A percentile compares a stretch with the other conserved stretches of the same genome.
These are phyloP conservation scores for Colletotrichum ledebouriae DNA, from an alignment of 2,329 filamentous ascomycete genomes.

Conservation along the genomic window DNA sequence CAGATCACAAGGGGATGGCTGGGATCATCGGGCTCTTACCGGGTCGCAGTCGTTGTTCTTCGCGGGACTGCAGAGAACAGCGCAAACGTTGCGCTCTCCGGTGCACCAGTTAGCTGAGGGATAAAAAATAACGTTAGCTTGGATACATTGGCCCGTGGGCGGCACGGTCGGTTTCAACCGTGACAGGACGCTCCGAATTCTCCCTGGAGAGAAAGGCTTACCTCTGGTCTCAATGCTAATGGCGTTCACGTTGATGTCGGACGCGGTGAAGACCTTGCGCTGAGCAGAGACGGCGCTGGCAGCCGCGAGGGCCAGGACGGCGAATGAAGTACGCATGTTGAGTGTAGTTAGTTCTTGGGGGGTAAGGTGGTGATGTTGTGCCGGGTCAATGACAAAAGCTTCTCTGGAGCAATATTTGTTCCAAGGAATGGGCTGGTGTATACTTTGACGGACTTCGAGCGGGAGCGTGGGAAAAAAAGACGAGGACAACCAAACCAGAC, in stretches of 20 bases:
- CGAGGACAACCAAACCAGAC: background rate
- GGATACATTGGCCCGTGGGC: background rate
- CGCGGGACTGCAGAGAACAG: conserved; percentile 59
- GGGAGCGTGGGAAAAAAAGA: conserved; percentile 28
- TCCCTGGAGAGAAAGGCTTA: conserved; percentile 6
- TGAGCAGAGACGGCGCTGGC: conserved; percentile 38
- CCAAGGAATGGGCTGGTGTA: conserved; percentile 38
- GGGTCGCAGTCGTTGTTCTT: conserved; percentile 59
- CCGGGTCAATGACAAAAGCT: background rate
- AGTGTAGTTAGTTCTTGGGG: conserved; percentile 17
- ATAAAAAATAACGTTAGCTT: conserved; percentile 5
- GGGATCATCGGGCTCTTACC: conserved; percentile 53
- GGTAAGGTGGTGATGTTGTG: conserved; percentile 23
- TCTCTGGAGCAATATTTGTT: conserved; percentile 32
- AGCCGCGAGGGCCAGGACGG: conserved; percentile 41
- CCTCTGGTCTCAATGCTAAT: conserved; percentile 28
- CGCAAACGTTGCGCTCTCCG: conserved; percentile 65
- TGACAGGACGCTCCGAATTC: background rate
- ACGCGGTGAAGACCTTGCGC: conserved; percentile 36
- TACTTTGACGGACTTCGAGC: conserved; percentile 36
- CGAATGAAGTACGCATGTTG: conserved; percentile 42
- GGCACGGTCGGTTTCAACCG: background rate
- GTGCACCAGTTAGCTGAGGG: conserved; percentile 64
- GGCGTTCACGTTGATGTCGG: conserved; percentile 37
- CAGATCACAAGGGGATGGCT: background rate